Conservation (phyloP, 2,329 filamentous ascomycete genomes). For the Didymella pomorum region DNA sequence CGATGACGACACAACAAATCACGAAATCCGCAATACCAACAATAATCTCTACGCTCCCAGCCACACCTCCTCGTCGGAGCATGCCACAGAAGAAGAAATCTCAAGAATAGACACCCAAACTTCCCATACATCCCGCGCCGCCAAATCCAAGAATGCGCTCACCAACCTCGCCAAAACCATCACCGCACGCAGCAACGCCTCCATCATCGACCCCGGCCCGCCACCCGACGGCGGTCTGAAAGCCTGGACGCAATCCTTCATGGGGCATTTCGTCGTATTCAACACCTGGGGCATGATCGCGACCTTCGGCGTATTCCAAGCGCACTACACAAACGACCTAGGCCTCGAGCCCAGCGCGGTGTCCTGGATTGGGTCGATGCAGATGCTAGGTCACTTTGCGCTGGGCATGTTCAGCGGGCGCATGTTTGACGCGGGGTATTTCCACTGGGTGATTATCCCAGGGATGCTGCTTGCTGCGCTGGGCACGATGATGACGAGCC, state of each 20-base stretch:
- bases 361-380: slow-evolving; percentile 62
- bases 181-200: slow-evolving; percentile 45
- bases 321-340: slow-evolving; percentile 45
- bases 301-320: slow-evolving; percentile 50
- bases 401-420: slow-evolving; percentile 61
- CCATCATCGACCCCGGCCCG: slow-evolving; percentile 46
- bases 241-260: slow-evolving; percentile 50
- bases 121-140: slow-evolving; percentile 14
- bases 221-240: slow-evolving; percentile 49
- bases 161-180: slow-evolving; percentile 37
- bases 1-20: slow-evolving; percentile 4
- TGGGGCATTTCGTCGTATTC: slow-evolving; percentile 50
- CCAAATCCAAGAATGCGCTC: slow-evolving; percentile 21
- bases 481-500: slow-evolving; percentile 62
- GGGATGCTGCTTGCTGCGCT: slow-evolving; percentile 57
- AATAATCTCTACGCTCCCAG: slow-evolving; percentile 19
- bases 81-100: slow-evolving; percentile 17
- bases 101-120: slow-evolving; percentile 16
- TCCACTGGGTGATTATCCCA: slow-evolving; percentile 53
- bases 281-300: slow-evolving; percentile 51
- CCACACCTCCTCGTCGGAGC: slow-evolving; percentile 10
- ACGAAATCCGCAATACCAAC: slow-evolving; percentile 8
- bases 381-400: slow-evolving; percentile 61
- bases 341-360: slow-evolving; percentile 53
- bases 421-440: slow-evolving; percentile 61